Evolutionary conservation across 2,329 filamentous ascomycete genomes (phyloP).

Genomic region (Fusarium hostae): DNA sequence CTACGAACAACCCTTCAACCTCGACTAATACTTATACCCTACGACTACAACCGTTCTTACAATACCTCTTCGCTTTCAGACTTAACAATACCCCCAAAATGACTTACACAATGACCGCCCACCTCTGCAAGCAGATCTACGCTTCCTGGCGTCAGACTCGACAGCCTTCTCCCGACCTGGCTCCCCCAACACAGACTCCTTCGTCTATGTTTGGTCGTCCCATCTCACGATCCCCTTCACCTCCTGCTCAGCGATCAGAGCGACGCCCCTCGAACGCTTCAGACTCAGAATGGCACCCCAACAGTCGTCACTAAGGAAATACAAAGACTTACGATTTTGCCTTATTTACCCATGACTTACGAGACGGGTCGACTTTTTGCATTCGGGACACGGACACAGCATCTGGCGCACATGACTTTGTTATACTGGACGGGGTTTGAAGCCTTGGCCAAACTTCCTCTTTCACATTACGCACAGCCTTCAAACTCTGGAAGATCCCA

Average conservation of each 20-base stretch:
- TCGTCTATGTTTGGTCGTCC: conserved; percentile 40
- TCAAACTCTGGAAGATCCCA: not conserved
- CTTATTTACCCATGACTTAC: conserved; percentile 18
- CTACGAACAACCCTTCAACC: not conserved
- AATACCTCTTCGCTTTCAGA: not conserved
- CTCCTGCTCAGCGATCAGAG: conserved; percentile 42
- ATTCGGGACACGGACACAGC: conserved; percentile 19
- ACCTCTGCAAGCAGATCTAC: conserved; percentile 70
- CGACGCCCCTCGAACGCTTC: conserved; percentile 42
- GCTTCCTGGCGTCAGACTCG: conserved; percentile 66
- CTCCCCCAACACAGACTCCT: conserved; percentile 44
- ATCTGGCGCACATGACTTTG: conserved; percentile 23
- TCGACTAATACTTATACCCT: conserved; percentile 10
- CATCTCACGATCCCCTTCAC: conserved; percentile 43
- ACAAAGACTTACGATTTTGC: not conserved
- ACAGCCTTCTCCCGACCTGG: conserved; percentile 52
- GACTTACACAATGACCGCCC: conserved; percentile 71
- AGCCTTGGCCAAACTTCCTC: not conserved
- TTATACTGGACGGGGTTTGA: conserved; percentile 8
- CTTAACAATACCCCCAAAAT: conserved; percentile 50
- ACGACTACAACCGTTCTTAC: not conserved
- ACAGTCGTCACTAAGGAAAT: conserved; percentile 30
- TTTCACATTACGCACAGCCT: not conserved
- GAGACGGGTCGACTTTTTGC: conserved; percentile 12
- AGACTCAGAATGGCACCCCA: conserved; percentile 41